Percentiles rank a stretch among this genome's conserved stretches.
These are phyloP conservation scores for Cunninghamia lanceolata DNA, from an alignment of 75 land plant genomes.

Conservation along the genomic window DNA sequence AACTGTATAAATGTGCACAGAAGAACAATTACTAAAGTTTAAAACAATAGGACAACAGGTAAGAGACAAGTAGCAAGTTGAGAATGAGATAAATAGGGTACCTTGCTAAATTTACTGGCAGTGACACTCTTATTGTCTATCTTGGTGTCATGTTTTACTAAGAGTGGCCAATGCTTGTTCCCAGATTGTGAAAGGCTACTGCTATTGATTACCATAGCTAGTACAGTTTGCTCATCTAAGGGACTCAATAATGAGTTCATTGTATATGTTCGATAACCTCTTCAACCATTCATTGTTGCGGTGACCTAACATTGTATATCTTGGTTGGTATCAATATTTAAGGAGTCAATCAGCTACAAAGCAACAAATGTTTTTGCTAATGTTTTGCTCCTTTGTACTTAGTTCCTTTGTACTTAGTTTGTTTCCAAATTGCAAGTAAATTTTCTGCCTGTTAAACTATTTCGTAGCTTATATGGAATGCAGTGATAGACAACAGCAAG, in stretches of 20 bases:
- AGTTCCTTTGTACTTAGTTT: too few relatives aligned
- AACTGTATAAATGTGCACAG: background rate
- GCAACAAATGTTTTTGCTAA: background rate
- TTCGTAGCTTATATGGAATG: background rate
- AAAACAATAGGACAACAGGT: background rate
- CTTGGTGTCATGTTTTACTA: too few relatives aligned
- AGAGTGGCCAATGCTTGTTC: background rate
- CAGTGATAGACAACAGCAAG: too few relatives aligned
- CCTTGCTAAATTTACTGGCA: background rate
- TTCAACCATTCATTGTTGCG: background rate
- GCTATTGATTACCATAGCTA: background rate
- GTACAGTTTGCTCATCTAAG: background rate
- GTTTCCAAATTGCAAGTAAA: background rate
- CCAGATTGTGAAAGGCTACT: background rate
- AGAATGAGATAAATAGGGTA: background rate
- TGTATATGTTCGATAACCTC: background rate
- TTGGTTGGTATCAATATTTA: background rate
- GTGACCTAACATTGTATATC: background rate
- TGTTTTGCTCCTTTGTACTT: background rate
- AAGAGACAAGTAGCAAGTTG: background rate
- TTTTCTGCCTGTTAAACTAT: background rate
- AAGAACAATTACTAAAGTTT: too few relatives aligned
- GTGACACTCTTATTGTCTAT: background rate
- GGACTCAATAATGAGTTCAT: background rate
- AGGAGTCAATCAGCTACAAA: background rate